Base-by-base conservation (phyloP, 2,329 filamentous ascomycete species). In the Scleromitrula shiraiana region DNA sequence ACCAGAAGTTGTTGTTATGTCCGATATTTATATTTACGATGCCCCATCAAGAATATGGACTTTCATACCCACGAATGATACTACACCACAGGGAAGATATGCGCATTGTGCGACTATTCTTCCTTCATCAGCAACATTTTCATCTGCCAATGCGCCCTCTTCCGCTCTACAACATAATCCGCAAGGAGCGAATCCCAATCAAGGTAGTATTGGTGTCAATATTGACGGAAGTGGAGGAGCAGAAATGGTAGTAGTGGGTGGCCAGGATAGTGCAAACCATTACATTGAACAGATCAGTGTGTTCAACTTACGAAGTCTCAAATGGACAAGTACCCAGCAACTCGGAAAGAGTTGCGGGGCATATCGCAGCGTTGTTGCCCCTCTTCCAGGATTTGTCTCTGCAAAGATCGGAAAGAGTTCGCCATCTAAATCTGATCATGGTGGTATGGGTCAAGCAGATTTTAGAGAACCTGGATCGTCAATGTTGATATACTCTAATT, bases 221-320 rank as follows among this genome's bases (percentile, higher is more conserved):
- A 82, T 97, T 51, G 90, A 98, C 65, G 91, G 93, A 0, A 80
- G 81, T 17, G 93, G 93, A 14, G 93, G 93, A 26, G 88, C 93
- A 2, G 91, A 98, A 65, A 96, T 98, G 91, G 79, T 98, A 5
- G 84, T 98, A 12, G 90, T 97, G 7, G 93, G 93, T 51, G 93
- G 93, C 0, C 93, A 98, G 66, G 93, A 98, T 62, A 93, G 87
- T 46, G 84, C 85, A n/a, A 98, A 98, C 65, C 90, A 95, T 65
- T 98, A 98, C 63, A 98, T 98, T 57, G 91, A 98, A 67, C 89
- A 98, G 67, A 94, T 98, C 55, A 97, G 89, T 64, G 88, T 98
- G 2, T 98, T 98, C 73, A 98, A 98, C 61, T 73, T 98, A 22
- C 80, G 93, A 41, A 96, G 88, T 64, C 70, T 97, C 51, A 95